Base-by-base conservation (phyloP, 306 rosid genomes). In the Begonia fuchsioides region DNA sequence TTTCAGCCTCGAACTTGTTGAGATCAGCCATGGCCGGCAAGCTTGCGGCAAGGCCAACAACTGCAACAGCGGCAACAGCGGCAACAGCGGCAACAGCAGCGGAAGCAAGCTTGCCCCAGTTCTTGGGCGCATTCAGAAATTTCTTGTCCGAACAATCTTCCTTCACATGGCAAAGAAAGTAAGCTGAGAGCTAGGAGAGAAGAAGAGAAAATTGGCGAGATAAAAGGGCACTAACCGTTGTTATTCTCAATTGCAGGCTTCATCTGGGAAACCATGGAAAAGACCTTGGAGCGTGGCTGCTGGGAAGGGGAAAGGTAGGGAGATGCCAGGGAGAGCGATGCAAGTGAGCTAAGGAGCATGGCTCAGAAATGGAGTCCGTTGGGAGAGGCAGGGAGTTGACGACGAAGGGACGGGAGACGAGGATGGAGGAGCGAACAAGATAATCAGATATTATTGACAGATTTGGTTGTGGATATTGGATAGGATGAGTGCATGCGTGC, bases 21-120 rank as follows among this genome's bases (percentile, higher is more conserved):
- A 87, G 94, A 56, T 83, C 96, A 54, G 96, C 96, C 49, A 81
- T 49, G 50, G 96, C 83, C 39, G 93, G 69, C 69, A 81, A 64
- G 75, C 66, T 78, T 44, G 78, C 60, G 61, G 60, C 51, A 40
- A 80, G 81, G 67, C 81, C 60, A 63, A 83, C 59, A 56, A 76
- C 65, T 18, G 94, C 77, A 0, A 78, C 65, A 14, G 73, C 75
- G 1, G 76, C 86, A 71, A 88, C 14, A 11, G 93, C 77, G 39
- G 82, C 77, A 0, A 78, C 65, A 14, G 73, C 75, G 1, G 76
- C 86, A 71, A 88, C 14, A 11, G 93, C 77, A 39, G 82, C 66
- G 3, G 93, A 80, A 32, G 70, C 68, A 61, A 76, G 19, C 55
- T 74, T 78, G 9, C 67, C 58, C 88, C 81, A 78, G 47, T 58